phyloP scores from a whole-genome alignment of 2,329 filamentous ascomycete species.

The Xylariaceae sp. region DNA sequence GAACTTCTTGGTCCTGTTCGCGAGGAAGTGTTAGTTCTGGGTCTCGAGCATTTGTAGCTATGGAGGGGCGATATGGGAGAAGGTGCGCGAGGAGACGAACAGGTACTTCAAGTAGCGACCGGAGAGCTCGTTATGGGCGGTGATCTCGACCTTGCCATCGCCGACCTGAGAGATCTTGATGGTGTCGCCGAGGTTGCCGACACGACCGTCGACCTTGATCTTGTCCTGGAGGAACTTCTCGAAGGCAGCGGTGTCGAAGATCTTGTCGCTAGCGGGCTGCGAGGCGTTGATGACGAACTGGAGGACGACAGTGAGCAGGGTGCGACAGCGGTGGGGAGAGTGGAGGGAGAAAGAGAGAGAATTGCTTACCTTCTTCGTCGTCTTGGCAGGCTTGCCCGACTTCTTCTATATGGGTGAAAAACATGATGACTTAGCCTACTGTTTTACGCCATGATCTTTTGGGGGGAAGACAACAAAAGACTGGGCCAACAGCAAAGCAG shows the following conservation, averaged over 20 bases:
- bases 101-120: conserved; percentile 99
- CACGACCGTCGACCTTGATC: conserved; percentile 99
- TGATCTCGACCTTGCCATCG: conserved; percentile 97
- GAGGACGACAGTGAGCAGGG: conserved; percentile 3
- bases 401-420: conserved; percentile 59
- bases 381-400: conserved; percentile 64
- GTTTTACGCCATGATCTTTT: conserved; percentile 59
- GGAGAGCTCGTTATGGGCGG: conserved; percentile 95
- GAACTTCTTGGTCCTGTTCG: conserved; percentile 97
- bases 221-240: conserved; percentile 99
- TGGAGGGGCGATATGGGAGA: background rate
- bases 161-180: conserved; percentile 86
- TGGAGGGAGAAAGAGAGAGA: background rate
- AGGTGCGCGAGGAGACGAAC: conserved; percentile 50
- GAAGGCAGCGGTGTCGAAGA: conserved; percentile 98
- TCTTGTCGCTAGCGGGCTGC: conserved; percentile 98
- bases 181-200: conserved; percentile 94
- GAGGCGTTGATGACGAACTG: conserved; percentile 99
- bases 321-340: background rate
- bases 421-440: conserved; percentile 96
- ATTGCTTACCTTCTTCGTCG: conserved; percentile 73
- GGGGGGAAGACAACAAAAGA: conserved; percentile 33
- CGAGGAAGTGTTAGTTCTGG: background rate
- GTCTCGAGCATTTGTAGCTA: background rate
- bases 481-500: conserved; percentile 91